Conservation (phyloP, 2,329 filamentous ascomycete genomes). For the Arachnopeziza araneosa region DNA sequence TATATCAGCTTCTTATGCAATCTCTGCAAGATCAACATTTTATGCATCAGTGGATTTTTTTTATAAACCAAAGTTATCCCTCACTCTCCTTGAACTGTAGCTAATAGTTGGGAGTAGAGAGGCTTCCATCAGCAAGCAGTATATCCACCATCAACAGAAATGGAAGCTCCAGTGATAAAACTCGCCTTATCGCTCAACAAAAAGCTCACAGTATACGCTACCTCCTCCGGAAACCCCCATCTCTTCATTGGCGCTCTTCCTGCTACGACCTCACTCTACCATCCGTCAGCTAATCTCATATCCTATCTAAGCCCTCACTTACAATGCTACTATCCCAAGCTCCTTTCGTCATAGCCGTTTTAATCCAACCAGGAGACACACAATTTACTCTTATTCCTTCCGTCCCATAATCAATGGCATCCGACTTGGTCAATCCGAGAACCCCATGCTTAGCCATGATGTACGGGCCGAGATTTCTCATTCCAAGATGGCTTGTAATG, state of each 20-base stretch:
- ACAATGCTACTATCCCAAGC: not conserved
- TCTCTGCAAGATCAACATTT: not conserved
- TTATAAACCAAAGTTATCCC: not conserved
- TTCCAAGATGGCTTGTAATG: constrained; percentile 7
- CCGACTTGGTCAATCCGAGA: constrained; percentile 29
- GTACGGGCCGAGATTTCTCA: constrained; percentile 10
- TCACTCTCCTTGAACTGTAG: not conserved
- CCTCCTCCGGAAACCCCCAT: constrained; percentile 45
- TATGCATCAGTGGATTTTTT: not conserved
- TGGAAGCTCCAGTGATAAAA: constrained; percentile 52
- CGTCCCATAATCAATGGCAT: constrained; percentile 26
- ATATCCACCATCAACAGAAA: constrained; percentile 44
- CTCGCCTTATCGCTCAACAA: constrained; percentile 49
- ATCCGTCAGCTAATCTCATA: not conserved
- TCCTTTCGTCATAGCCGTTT: not conserved
- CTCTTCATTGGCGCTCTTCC: constrained; percentile 2
- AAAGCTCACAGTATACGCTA: constrained; percentile 50
- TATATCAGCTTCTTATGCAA: not conserved
- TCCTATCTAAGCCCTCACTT: not conserved
- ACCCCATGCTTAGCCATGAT: constrained; percentile 20
- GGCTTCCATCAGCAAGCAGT: constrained; percentile 15
- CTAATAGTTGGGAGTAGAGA: not conserved
- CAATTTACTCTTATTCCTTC: constrained; percentile 21
- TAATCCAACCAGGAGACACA: constrained; percentile 17
- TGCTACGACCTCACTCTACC: not conserved